Evolutionary conservation across 2,329 filamentous ascomycete species (phyloP).

Genomic region (Ustilaginoidea virens): DNA sequence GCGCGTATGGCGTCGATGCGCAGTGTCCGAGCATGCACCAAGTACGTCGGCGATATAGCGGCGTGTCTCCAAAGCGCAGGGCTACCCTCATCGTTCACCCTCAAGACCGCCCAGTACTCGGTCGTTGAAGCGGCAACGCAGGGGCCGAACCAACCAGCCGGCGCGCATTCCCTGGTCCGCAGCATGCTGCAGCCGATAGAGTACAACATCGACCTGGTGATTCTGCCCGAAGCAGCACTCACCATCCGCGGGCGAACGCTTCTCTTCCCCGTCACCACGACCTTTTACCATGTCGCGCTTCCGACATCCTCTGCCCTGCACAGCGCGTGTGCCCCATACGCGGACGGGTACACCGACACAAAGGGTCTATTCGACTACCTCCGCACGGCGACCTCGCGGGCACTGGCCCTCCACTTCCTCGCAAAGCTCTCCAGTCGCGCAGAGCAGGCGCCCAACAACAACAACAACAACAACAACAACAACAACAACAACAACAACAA

Average conservation of each 20-base stretch:
- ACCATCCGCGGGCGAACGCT: constrained; percentile 29
- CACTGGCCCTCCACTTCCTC: constrained; percentile 21
- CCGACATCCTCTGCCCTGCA: constrained; percentile 21
- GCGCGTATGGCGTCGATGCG: constrained; percentile 29
- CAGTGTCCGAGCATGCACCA: constrained; percentile 21
- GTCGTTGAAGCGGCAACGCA: constrained; percentile 12
- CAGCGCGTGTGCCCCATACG: constrained; percentile 25
- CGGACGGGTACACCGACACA: constrained; percentile 28
- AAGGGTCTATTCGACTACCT: constrained; percentile 30
- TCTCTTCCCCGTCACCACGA: constrained; percentile 26
- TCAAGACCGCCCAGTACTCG: constrained; percentile 21
- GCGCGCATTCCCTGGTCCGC: constrained; percentile 29
- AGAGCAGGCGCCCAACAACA: too few relatives aligned
- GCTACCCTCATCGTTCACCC: constrained; percentile 25
- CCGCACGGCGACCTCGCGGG: constrained; percentile 24
- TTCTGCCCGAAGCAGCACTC: constrained; percentile 27
- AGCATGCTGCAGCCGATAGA: constrained; percentile 25
- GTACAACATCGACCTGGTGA: constrained; percentile 26
- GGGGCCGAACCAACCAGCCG: constrained; percentile 21
- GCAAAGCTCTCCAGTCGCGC: constrained; percentile 11
- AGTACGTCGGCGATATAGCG: constrained; percentile 28
- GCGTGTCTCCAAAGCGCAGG: constrained; percentile 30
- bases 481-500: constrained; percentile 1
- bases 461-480: too few relatives aligned
- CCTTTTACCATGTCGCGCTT: constrained; percentile 27